Evolutionary conservation across 1,139 yeast genomes (phyloP).

Genomic region (Geotrichum phurueaensis): DNA sequence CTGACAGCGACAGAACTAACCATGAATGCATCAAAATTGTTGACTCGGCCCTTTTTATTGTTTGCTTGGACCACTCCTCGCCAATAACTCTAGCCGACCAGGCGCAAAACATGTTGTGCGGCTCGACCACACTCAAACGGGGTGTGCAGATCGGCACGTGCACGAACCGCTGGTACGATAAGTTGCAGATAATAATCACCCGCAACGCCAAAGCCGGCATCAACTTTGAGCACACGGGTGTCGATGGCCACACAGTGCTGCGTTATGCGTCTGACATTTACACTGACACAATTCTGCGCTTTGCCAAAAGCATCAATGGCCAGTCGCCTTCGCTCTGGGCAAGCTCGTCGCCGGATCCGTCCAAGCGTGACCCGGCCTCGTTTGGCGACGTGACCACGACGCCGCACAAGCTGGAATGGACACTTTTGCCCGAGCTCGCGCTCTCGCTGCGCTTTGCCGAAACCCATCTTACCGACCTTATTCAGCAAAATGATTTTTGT

Average conservation of each 20-base stretch:
- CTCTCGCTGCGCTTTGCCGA: constrained; percentile 84
- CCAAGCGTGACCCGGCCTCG: constrained; percentile 40
- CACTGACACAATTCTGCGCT: constrained; percentile 80
- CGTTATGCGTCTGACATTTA: constrained; percentile 87
- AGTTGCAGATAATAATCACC: constrained; percentile 82
- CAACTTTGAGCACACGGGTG: constrained; percentile 92
- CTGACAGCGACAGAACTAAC: constrained; percentile 37
- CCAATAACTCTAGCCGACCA: constrained; percentile 61
- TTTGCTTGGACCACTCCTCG: constrained; percentile 73
- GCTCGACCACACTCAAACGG: constrained; percentile 66
- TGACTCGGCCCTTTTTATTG: constrained; percentile 73
- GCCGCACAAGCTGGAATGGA: constrained; percentile 88
- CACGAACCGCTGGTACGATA: constrained; percentile 92
- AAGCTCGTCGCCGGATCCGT: constrained; percentile 43
- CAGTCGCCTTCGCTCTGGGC: constrained; percentile 78
- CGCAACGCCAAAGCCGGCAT: constrained; percentile 89
- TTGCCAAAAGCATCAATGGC: constrained; percentile 76
- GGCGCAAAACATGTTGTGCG: constrained; percentile 80
- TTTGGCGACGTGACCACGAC: constrained; percentile 42
- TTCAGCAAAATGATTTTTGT: constrained; percentile 82
- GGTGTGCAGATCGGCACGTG: constrained; percentile 92
- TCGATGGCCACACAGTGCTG: constrained; percentile 89
- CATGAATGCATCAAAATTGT: constrained; percentile 65
- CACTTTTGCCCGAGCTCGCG: constrained; percentile 66
- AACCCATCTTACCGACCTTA: constrained; percentile 78